Conservation (phyloP, 2,329 filamentous ascomycete genomes). For the Fusarium sp. region DNA sequence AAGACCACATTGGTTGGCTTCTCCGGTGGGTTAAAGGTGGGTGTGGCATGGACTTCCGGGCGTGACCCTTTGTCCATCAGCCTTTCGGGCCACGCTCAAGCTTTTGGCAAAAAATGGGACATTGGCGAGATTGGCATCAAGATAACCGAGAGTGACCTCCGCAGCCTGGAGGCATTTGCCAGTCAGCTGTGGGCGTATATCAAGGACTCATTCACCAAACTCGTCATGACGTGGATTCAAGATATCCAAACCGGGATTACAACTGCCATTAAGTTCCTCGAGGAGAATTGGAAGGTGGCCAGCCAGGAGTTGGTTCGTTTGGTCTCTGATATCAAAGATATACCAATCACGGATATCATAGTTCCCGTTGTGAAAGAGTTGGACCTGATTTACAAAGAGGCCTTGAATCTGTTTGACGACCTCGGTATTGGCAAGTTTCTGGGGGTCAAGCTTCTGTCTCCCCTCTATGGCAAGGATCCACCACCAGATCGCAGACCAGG, state of each 20-base stretch:
- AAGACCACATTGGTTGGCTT: neutral
- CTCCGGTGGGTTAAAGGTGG: neutral
- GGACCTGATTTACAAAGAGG: neutral
- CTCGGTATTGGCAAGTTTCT: neutral
- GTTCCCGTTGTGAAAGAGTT: neutral
- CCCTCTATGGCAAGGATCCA: neutral
- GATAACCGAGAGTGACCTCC: neutral
- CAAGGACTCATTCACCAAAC: neutral
- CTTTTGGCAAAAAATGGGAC: neutral
- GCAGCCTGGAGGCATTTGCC: neutral
- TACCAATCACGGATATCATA: neutral
- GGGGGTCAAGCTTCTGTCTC: neutral
- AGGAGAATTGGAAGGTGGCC: neutral
- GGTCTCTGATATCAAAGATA: neutral
- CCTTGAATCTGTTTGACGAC: neutral
- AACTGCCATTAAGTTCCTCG: neutral
- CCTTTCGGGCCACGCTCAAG: neutral
- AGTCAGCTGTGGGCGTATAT: neutral
- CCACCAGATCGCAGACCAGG: neutral
- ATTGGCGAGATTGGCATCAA: neutral
- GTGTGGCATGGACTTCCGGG: neutral
- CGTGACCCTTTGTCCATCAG: neutral
- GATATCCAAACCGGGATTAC: neutral
- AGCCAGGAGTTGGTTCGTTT: neutral
- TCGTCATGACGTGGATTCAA: neutral